Evolutionary conservation across 139 green algal species (phyloP), one percentile per base, ranked within the genome.

Genomic region (Yamagishiella unicocca): DNA sequence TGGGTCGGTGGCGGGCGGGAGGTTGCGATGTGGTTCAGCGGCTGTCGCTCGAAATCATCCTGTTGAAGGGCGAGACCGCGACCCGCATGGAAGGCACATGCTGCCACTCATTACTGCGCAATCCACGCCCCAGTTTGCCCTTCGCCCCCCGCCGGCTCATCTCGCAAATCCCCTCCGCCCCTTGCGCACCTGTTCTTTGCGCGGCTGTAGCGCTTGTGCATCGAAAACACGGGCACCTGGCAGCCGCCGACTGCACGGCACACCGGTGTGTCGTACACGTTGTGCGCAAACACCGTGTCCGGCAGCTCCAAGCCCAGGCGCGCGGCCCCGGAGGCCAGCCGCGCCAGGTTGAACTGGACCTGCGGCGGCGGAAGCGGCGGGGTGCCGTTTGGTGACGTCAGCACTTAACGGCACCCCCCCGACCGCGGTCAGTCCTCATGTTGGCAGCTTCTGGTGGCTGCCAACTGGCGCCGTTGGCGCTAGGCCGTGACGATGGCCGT

Each of bases 181-280:
- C 1, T n/a, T 2, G 8, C 43, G 6, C 50, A 58, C 74, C 50
- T 82, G 46, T 82, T 58, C 10, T 17, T n/a, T 6, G n/a, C 21
- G 31, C 1, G 1, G 74, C 50, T 45, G 74, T 42, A 67, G 14
- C 74, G 74, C 74, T 82, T 82, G 74, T 82, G 74, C 74, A 82
- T 67, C 19, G 46, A 68, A 35, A 82, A 82, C 45, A 82, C 31
- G 22, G 74, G 74, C 50, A 82, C 46, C 27, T 24, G 7, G 50
- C 74, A 82, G n/a, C 74, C 46, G 46, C 31, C 31, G 12, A 31
- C n/a, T 31, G 17, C 14, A 6, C 53, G 46, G 50, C 74, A 82
- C 27, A 50, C 7, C 31, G 74, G 74, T 24, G 31, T 38, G 31
- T 67, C 50, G 50, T 50, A 62, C 74, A 67, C 29, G 46, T 81